phyloP scores from a whole-genome alignment of 2,329 filamentous ascomycete genomes.

The Fonsecaea monophora region DNA sequence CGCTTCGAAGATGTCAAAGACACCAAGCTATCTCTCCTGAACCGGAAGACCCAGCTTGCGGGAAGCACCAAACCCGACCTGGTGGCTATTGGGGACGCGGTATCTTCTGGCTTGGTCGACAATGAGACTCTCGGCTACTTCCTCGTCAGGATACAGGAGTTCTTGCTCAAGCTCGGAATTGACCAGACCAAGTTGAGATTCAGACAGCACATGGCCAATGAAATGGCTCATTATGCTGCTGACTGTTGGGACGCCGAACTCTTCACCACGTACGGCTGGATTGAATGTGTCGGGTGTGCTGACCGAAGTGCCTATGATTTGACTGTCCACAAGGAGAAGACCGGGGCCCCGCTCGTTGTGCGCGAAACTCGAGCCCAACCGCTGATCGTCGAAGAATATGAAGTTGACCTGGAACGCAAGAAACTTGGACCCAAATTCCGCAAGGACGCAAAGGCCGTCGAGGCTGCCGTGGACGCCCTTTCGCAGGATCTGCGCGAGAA shows the following conservation, averaged over 20 bases:
- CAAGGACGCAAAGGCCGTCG: slow-evolving; percentile 87
- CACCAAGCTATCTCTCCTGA: slow-evolving; percentile 81
- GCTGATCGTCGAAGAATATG: slow-evolving; percentile 81
- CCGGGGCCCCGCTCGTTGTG: slow-evolving; percentile 83
- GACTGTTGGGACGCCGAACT: slow-evolving; percentile 99
- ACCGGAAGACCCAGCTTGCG: slow-evolving; percentile 82
- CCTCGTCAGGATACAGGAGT: slow-evolving; percentile 88
- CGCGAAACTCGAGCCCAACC: slow-evolving; percentile 81
- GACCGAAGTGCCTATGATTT: slow-evolving; percentile 95
- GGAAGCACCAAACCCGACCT: slow-evolving; percentile 79
- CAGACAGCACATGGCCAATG: slow-evolving; percentile 92
- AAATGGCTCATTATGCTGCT: slow-evolving; percentile 91
- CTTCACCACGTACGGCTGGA: slow-evolving; percentile 90
- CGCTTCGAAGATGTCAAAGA: slow-evolving; percentile 87
- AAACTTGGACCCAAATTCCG: slow-evolving; percentile 95
- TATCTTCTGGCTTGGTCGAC: slow-evolving; percentile 81
- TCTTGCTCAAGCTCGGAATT: slow-evolving; percentile 85
- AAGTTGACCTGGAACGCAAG: slow-evolving; percentile 89
- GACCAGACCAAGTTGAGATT: slow-evolving; percentile 90
- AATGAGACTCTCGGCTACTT: slow-evolving; percentile 99
- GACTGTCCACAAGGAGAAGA: slow-evolving; percentile 90
- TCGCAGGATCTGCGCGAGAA: slow-evolving; percentile 82
- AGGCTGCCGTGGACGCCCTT: slow-evolving; percentile 76
- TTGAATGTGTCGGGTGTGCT: slow-evolving; percentile 96
- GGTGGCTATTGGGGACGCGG: slow-evolving; percentile 83